These are phyloP conservation scores for Trichoderma afroharzianum DNA, from an alignment of 2,329 filamentous ascomycete species.

Conservation along the genomic window DNA sequence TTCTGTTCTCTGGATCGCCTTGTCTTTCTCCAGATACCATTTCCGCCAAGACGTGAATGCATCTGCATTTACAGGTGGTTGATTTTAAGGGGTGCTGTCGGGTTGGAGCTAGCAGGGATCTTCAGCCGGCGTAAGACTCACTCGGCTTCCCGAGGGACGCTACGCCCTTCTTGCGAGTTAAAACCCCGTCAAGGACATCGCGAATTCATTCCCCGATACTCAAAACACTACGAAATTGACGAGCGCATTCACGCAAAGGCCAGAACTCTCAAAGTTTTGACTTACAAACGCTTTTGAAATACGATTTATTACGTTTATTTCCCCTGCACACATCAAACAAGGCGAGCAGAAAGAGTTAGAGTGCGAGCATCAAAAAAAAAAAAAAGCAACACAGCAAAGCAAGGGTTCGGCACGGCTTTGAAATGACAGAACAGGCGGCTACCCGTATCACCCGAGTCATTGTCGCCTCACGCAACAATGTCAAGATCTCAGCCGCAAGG, in stretches of 20 bases:
- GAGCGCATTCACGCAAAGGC: neutral
- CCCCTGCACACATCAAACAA: neutral
- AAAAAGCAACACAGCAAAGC: neutral
- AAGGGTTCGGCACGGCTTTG: neutral
- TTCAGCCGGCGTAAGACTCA: slow-evolving; percentile 3
- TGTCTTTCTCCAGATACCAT: neutral
- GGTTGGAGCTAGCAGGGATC: neutral
- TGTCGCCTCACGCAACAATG: slow-evolving; percentile 39
- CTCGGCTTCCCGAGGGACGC: neutral
- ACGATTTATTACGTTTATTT: neutral
- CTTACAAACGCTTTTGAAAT: neutral
- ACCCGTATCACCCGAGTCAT: slow-evolving; percentile 23
- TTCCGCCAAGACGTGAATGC: neutral
- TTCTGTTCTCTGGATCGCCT: neutral
- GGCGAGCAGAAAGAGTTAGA: neutral
- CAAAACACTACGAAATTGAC: neutral
- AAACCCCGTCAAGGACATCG: neutral
- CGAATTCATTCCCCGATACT: neutral
- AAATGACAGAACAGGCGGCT: neutral
- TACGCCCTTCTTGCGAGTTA: neutral
- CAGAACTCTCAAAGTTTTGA: neutral
- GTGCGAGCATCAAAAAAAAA: neutral
- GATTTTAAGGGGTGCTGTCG: neutral
- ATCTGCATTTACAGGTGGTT: neutral
- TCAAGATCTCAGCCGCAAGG: slow-evolving; percentile 37